These are phyloP conservation scores for Protomyces pachydermus DNA, from an alignment of 1,139 yeast genomes.

Conservation along the genomic window DNA sequence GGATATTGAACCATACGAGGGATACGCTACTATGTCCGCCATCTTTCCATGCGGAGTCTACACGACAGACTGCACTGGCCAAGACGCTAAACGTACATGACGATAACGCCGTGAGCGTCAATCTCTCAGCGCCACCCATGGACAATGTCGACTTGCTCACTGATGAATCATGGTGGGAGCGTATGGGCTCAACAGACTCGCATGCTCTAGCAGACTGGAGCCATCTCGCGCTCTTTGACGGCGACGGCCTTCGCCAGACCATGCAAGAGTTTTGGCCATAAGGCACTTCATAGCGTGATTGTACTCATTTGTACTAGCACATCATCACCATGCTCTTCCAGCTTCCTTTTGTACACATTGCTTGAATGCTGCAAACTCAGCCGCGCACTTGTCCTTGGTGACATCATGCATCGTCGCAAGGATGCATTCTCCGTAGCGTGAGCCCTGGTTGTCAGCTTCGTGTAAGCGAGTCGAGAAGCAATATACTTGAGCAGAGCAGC, in stretches of 20 bases:
- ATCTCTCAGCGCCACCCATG: too few relatives aligned
- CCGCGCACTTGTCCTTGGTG: slow-evolving; percentile 11
- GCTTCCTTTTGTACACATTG: slow-evolving; percentile 24
- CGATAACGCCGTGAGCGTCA: too few relatives aligned
- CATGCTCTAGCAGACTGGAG: not conserved
- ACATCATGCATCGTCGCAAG: slow-evolving; percentile 12
- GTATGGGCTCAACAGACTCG: too few relatives aligned
- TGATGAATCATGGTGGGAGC: too few relatives aligned
- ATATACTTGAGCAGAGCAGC: slow-evolving; percentile 10
- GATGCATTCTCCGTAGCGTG: slow-evolving; percentile 22
- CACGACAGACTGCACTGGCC: too few relatives aligned
- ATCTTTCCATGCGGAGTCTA: too few relatives aligned
- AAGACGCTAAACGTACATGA: too few relatives aligned
- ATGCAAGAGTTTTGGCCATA: not conserved
- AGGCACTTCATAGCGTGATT: not conserved
- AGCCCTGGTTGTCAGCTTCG: slow-evolving; percentile 6
- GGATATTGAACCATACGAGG: too few relatives aligned
- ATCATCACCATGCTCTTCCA: slow-evolving; percentile 8
- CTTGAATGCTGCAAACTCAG: slow-evolving; percentile 27
- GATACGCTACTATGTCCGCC: too few relatives aligned
- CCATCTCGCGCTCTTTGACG: not conserved
- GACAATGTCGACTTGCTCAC: too few relatives aligned
- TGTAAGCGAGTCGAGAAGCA: too few relatives aligned
- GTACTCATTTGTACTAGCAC: not conserved
- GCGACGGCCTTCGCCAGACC: not conserved